Conservation (phyloP, 805 yeast species). For the Blastobotrys peoriensis region DNA sequence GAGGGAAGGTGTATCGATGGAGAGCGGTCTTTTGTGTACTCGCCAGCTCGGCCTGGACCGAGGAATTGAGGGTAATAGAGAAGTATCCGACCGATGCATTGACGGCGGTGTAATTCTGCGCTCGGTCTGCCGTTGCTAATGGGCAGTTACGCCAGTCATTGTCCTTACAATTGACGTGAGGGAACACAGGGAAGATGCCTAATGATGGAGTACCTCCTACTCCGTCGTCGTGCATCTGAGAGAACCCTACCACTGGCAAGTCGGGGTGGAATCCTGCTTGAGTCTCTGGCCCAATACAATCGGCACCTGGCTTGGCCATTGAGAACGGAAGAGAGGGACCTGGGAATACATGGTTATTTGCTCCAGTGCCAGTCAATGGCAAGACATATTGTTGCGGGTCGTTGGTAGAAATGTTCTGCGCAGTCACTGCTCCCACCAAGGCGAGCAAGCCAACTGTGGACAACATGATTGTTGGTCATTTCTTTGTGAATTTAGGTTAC, state of each 20-base stretch:
- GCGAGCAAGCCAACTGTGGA: no score
- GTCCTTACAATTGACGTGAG: background rate
- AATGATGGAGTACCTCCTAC: conserved; percentile 35
- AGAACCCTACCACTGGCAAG: conserved; percentile 31
- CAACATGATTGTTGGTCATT: no score
- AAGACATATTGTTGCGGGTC: conserved; percentile 27
- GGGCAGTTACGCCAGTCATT: background rate
- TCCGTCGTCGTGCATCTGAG: conserved; percentile 37
- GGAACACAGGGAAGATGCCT: conserved; percentile 3
- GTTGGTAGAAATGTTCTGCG: no score
- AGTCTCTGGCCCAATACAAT: conserved; percentile 30
- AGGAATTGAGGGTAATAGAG: background rate
- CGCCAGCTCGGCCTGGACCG: conserved; percentile 2
- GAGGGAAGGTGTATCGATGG: conserved; percentile 1
- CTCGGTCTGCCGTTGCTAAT: background rate
- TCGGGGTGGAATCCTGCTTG: conserved; percentile 31
- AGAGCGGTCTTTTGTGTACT: background rate
- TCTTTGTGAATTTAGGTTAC: no score
- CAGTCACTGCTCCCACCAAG: no score
- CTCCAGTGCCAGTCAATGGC: conserved; percentile 33
- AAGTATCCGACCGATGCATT: background rate
- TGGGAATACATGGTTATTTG: conserved; percentile 34
- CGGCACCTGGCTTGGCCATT: conserved; percentile 35
- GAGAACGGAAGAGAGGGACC: conserved; percentile 35
- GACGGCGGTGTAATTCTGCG: background rate